phyloP scores from a whole-genome alignment of 768 basidiomycete genomes.

The Neoboletus subvelutipes region DNA sequence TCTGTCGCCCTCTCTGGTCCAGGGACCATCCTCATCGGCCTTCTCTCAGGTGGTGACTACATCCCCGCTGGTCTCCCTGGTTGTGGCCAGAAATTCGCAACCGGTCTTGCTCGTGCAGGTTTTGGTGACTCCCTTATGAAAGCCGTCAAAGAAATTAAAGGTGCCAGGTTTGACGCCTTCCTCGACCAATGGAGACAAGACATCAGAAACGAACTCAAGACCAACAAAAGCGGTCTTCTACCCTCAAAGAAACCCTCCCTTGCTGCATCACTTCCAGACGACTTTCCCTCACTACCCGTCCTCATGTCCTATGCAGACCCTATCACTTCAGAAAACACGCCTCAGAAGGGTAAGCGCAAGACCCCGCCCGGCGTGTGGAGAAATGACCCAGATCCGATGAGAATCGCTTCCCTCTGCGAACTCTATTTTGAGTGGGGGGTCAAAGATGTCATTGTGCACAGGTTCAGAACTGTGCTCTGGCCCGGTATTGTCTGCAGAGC shows the following conservation, averaged over 20 bases:
- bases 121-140: slow-evolving; percentile 69
- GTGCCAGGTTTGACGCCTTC: slow-evolving; percentile 48
- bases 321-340: slow-evolving; percentile 63
- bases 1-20: slow-evolving; percentile 52
- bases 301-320: slow-evolving; percentile 78
- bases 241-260: slow-evolving; percentile 64
- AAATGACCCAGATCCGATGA: slow-evolving; percentile 64
- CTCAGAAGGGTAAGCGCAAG: slow-evolving; percentile 31
- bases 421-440: slow-evolving; percentile 93
- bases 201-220: slow-evolving; percentile 61
- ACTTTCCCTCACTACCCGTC: slow-evolving; percentile 73
- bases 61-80: slow-evolving; percentile 65
- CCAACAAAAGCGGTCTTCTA: slow-evolving; percentile 63
- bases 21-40: slow-evolving; percentile 79
- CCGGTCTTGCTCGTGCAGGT: slow-evolving; percentile 78
- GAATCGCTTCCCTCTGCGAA: slow-evolving; percentile 79
- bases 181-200: slow-evolving; percentile 63
- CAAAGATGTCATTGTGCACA: slow-evolving; percentile 75
- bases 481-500: slow-evolving; percentile 68
- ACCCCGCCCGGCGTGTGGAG: slow-evolving; percentile 45
- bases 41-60: slow-evolving; percentile 92
- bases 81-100: slow-evolving; percentile 70
- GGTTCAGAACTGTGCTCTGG: slow-evolving; percentile 84
- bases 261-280: slow-evolving; percentile 58
- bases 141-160: slow-evolving; percentile 52